A percentile compares a stretch with the other conserved stretches of the same genome.
These are phyloP conservation scores for Vigna angularis DNA, from an alignment of 306 rosid genomes.

Conservation along the genomic window DNA sequence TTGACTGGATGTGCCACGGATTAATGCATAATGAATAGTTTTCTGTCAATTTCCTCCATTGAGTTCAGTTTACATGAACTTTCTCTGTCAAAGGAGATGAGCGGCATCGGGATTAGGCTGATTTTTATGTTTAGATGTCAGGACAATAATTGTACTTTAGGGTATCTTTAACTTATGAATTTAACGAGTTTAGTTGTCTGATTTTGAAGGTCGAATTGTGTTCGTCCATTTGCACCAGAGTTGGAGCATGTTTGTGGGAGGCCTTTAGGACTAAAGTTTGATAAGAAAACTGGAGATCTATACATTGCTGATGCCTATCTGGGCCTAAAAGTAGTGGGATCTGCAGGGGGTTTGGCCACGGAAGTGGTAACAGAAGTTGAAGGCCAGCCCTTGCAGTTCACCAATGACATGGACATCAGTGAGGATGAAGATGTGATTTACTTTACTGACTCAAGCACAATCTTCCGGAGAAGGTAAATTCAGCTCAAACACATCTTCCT, in stretches of 20 bases:
- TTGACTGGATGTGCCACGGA: not conserved
- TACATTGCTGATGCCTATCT: constrained; percentile 92
- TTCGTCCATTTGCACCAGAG: constrained; percentile 80
- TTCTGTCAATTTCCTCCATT: not conserved
- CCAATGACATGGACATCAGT: constrained; percentile 85
- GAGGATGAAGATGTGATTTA: constrained; percentile 73
- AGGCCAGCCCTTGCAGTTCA: constrained; percentile 75
- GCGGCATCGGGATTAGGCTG: not conserved
- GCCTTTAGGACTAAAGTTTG: constrained; percentile 82
- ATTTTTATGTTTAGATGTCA: constrained; percentile 13
- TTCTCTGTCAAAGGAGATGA: not conserved
- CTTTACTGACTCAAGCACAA: constrained; percentile 80
- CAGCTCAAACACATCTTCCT: constrained; percentile 13
- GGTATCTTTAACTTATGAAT: not conserved
- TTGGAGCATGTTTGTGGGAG: constrained; percentile 93
- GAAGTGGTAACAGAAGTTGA: constrained; percentile 69
- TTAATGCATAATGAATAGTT: not conserved
- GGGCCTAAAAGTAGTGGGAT: constrained; percentile 88
- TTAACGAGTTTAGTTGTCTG: constrained; percentile 23
- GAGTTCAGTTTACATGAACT: constrained; percentile 1
- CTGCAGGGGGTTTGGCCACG: constrained; percentile 84
- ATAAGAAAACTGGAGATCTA: constrained; percentile 79
- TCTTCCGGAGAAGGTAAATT: constrained; percentile 77
- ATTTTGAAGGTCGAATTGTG: constrained; percentile 68
- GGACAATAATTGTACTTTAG: not conserved